Conservation (phyloP, 2,329 filamentous ascomycete genomes). For the Fusarium coffeatum region DNA sequence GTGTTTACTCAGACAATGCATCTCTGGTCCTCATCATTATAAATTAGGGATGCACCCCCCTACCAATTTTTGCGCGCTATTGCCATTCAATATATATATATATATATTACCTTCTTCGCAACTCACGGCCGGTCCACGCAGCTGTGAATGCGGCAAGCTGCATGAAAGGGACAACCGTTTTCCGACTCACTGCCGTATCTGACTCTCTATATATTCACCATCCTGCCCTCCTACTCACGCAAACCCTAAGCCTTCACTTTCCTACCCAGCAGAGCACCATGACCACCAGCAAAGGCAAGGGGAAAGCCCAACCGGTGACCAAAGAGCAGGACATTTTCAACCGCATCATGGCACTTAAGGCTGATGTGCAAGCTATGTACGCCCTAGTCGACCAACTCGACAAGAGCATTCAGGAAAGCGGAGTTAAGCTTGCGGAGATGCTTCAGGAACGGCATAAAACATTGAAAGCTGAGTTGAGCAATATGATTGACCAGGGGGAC, state of each 20-base stretch:
- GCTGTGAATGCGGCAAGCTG: neutral
- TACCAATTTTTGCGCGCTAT: accelerated
- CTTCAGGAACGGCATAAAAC: constrained; percentile 4
- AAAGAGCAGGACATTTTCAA: neutral
- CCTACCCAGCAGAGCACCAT: neutral
- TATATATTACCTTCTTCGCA: neutral
- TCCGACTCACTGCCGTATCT: neutral
- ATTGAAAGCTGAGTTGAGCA: neutral
- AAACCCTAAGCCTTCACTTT: neutral
- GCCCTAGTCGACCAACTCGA: neutral
- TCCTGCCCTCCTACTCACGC: no score
- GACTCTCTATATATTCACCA: neutral
- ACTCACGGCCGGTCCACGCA: neutral
- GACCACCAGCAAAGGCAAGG: neutral
- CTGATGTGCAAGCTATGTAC: constrained; percentile 5
- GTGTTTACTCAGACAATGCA: neutral
- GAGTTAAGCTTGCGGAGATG: constrained; percentile 1
- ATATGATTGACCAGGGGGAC: constrained; percentile 8
- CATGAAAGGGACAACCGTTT: neutral
- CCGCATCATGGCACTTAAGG: neutral
- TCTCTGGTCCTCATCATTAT: neutral
- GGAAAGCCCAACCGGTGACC: neutral
- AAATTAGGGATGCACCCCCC: neutral
- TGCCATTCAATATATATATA: neutral
- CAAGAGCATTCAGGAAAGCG: neutral